Evolutionary conservation across 106 monocot genomes (phyloP), one percentile per base, ranked within the genome.

Genomic region (Platanthera zijinensis): DNA sequence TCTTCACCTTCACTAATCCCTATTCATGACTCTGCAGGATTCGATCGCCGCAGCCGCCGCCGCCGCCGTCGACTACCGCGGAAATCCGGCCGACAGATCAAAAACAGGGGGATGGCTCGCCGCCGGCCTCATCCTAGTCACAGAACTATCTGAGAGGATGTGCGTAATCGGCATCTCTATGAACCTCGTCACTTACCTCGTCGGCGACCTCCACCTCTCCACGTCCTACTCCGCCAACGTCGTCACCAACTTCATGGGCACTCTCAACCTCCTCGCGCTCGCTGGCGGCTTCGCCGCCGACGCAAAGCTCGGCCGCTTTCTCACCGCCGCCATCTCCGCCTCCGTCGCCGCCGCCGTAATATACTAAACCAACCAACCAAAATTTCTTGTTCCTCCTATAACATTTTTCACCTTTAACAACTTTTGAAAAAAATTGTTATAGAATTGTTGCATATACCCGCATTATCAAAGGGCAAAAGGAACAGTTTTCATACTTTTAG

Each of bases 181-280:
- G 92, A 95, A 95, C 78, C 57, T 92, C 72, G 92, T 95, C 25
- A 92, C 95, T 3, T 95, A 95, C 71, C 57, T 95, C 50, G 92
- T 87, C 0, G 89, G 89, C 53, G 78, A 87, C 10, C 57, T 95
- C 17, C 92, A 95, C 69, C 86, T 95, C 22, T 78, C 95, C 28
- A 83, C 71, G 21, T 80, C 95, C 1, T 71, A 32, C 17, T 89
- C 95, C 1, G 95, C 95, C 10, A 92, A 82, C 77, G 82, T 88
- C 32, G 95, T 95, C 64, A 95, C 95, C 76, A 88, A 95, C 74
- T 89, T 95, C 78, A 83, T 95, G 89, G 95, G 95, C 71, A 88
- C 89, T 3, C 87, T 92, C 54, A 84, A 95, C 72, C 78, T 95
- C 0, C 92, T 92, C 14, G 87, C 92, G 0, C 83, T 95, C 12